Evolutionary conservation across 371 early-diverging fungal species (phyloP), one percentile per base, ranked within the genome.

Genomic region (Apophysomyces sp.): DNA sequence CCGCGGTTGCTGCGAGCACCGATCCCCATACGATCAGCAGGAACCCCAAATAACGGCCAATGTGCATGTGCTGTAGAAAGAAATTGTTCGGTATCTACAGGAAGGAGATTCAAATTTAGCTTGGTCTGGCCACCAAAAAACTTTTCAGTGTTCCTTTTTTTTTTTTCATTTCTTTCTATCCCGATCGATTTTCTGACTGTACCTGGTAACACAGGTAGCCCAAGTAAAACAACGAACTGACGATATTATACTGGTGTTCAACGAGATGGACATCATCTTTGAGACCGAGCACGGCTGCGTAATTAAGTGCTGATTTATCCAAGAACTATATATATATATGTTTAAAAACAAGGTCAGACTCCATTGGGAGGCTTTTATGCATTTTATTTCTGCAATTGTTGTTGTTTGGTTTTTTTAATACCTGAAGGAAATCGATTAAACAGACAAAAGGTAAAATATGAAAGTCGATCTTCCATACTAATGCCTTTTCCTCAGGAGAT

Each of bases 121-220:
- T 21, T 8, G 24, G 49, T n/a, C 49, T 44, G 37, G 37, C 2
- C n/a, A 21, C 21, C 16, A 21, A 44, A 44, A 34, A 34, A 34
- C 11, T 53, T 15, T 53, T 53, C 9, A 1, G 15, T 53, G 26
- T 53, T 26, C 29, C 13, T 18, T 18, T 58, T 37, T 37, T 37
- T 21, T 18, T 44, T 44, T 26, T 27, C 26, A 40, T 12, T 32
- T 21, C 9, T 21, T 37, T 28, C 13, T 4, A 26, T 58, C 63
- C 37, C 37, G 37, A 37, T 37, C 5, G 37, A 2, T n/a, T n/a
- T n/a, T n/a, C n/a, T n/a, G n/a, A n/a, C n/a, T 13, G 37, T 44
- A 76, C 77, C 71, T 77, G 77, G 34, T 69, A 63, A 4, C 55
- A 41, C 21, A 77, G 62, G 51, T 71, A 77, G n/a, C 77, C 77